These are phyloP conservation scores for Bipolaris oryzae DNA, from an alignment of 2,329 filamentous ascomycete species.

Conservation along the genomic window DNA sequence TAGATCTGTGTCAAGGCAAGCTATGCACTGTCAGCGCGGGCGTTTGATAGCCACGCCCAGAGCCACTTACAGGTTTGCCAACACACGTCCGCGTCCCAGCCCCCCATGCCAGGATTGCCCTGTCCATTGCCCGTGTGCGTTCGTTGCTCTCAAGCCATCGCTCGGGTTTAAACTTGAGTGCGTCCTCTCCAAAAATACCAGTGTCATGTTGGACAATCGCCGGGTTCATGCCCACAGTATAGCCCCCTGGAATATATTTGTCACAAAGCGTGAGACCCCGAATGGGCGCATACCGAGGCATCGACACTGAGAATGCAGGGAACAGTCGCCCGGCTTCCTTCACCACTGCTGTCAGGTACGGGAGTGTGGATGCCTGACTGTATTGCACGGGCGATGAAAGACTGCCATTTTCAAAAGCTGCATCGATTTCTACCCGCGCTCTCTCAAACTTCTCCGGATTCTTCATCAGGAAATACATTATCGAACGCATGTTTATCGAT, in stretches of 20 bases:
- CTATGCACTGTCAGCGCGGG: slow-evolving; percentile 1
- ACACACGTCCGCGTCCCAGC: slow-evolving; percentile 71
- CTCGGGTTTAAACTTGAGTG: slow-evolving; percentile 6
- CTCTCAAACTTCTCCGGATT: slow-evolving; percentile 28
- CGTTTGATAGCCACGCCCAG: not conserved
- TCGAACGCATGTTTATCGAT: slow-evolving; percentile 38
- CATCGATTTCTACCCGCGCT: slow-evolving; percentile 26
- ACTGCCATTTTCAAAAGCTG: slow-evolving; percentile 14
- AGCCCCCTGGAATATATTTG: slow-evolving; percentile 67
- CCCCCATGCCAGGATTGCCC: slow-evolving; percentile 58
- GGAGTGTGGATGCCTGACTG: slow-evolving; percentile 65
- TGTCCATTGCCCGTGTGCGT: slow-evolving; percentile 7
- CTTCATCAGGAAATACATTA: slow-evolving; percentile 51
- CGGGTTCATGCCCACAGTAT: slow-evolving; percentile 73
- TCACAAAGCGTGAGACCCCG: slow-evolving; percentile 68
- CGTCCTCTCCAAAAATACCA: slow-evolving; percentile 3
- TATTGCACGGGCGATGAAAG: slow-evolving; percentile 23
- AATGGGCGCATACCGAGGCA: slow-evolving; percentile 73
- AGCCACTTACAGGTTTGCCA: slow-evolving; percentile 57
- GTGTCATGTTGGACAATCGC: slow-evolving; percentile 57
- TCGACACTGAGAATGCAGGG: slow-evolving; percentile 71
- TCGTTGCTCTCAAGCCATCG: slow-evolving; percentile 10
- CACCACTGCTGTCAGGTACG: slow-evolving; percentile 76
- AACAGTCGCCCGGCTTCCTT: slow-evolving; percentile 79
- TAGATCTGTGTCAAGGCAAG: slow-evolving; percentile 27